Conservation (phyloP, 2,329 filamentous ascomycete species). For the Claviceps citrina region DNA sequence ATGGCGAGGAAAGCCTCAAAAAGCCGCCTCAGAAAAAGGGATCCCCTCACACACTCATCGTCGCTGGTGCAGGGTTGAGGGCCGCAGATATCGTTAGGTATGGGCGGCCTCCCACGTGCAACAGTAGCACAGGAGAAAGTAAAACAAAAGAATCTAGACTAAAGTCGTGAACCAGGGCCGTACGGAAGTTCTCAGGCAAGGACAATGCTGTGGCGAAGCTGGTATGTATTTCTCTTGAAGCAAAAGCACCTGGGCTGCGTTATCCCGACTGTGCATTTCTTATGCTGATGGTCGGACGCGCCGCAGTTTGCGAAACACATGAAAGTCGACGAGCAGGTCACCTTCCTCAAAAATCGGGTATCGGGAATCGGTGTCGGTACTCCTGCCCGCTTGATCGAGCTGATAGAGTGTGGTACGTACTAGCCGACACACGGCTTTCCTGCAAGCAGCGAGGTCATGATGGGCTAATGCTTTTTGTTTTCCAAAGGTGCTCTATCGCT, state of each 20-base stretch:
- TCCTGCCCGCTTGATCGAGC: constrained; percentile 63
- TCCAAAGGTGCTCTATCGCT: constrained; percentile 48
- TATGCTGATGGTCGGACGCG: constrained; percentile 1
- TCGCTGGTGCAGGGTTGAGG: constrained; percentile 71
- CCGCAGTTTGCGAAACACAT: constrained; percentile 87
- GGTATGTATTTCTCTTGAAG: constrained; percentile 20
- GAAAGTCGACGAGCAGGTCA: constrained; percentile 75
- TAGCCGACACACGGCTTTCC: neutral
- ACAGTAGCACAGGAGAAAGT: neutral
- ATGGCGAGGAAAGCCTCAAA: constrained; percentile 42
- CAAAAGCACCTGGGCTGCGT: no score
- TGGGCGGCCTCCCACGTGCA: constrained; percentile 7
- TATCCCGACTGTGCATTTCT: neutral
- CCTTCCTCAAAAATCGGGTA: constrained; percentile 52
- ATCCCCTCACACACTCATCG: constrained; percentile 70
- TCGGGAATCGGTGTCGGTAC: constrained; percentile 86
- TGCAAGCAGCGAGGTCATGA: neutral
- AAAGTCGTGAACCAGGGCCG: constrained; percentile 32
- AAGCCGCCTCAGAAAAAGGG: constrained; percentile 54
- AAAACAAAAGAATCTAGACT: no score
- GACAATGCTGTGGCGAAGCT: constrained; percentile 71
- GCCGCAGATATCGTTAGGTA: constrained; percentile 72
- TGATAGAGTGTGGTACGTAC: constrained; percentile 66
- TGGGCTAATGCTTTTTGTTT: constrained; percentile 1
- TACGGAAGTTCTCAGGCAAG: constrained; percentile 68